Evolutionary conservation across 768 basidiomycete genomes (phyloP).

Genomic region (Mycena floridula): DNA sequence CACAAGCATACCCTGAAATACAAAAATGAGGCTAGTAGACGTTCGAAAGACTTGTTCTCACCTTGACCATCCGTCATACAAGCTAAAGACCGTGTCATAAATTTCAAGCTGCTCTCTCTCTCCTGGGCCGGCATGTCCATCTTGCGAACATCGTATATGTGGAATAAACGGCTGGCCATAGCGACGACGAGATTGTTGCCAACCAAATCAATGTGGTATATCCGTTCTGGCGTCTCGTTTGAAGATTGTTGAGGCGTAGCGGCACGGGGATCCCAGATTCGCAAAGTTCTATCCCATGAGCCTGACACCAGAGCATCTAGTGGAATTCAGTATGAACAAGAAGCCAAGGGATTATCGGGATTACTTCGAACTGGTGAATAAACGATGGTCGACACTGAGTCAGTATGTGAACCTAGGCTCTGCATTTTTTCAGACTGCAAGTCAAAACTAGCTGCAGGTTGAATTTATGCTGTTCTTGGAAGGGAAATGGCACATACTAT

Average conservation of each 20-base stretch:
- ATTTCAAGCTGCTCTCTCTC: constrained; percentile 91
- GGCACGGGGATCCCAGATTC: constrained; percentile 81
- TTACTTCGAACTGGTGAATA: constrained; percentile 61
- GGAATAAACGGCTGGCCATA: constrained; percentile 86
- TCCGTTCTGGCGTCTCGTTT: constrained; percentile 71
- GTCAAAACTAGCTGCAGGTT: constrained; percentile 54
- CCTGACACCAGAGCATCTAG: constrained; percentile 74
- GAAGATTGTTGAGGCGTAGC: constrained; percentile 50
- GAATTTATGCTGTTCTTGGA: not conserved
- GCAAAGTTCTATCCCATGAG: constrained; percentile 88
- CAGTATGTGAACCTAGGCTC: constrained; percentile 75
- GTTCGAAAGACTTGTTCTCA: too few species aligned
- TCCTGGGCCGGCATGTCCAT: constrained; percentile 72
- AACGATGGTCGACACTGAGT: constrained; percentile 73
- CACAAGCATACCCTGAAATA: constrained; percentile 80
- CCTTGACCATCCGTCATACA: constrained; percentile 94
- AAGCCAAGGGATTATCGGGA: constrained; percentile 16
- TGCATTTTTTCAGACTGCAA: constrained; percentile 65
- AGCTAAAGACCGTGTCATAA: constrained; percentile 86
- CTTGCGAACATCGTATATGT: constrained; percentile 82
- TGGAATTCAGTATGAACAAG: not conserved
- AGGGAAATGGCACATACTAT: constrained; percentile 44
- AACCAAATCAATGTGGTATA: constrained; percentile 79
- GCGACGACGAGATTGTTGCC: constrained; percentile 81
- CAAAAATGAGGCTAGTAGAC: too few species aligned